These are phyloP conservation scores for Penicillium diatomitis DNA, from an alignment of 495 filamentous ascomycete species.

Conservation along the genomic window DNA sequence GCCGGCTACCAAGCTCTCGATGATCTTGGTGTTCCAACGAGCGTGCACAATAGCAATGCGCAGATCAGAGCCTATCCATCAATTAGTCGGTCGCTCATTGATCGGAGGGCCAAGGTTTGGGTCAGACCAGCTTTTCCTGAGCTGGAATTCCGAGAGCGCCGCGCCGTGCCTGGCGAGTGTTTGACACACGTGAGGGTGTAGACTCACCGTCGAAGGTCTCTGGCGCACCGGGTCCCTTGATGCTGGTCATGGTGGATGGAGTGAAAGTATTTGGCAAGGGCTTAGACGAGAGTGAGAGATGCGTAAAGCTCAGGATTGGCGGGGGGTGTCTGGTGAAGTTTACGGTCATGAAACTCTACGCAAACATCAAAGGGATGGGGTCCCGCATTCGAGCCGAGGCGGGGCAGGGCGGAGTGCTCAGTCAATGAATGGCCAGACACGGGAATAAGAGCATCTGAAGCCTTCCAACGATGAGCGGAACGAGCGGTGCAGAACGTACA, in stretches of 20 bases:
- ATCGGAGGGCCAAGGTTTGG: too few species aligned
- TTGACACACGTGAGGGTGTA: background rate
- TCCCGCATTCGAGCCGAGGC: conserved; percentile 3
- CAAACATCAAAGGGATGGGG: conserved; percentile 9
- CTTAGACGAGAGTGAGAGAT: background rate
- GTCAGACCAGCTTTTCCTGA: too few species aligned
- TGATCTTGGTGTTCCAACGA: conserved; percentile 78
- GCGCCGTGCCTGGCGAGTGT: background rate
- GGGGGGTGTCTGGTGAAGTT: background rate
- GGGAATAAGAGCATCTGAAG: conserved; percentile 1
- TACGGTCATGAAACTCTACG: background rate
- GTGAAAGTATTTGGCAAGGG: background rate
- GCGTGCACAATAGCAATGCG: conserved; percentile 93
- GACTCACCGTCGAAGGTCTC: conserved; percentile 40
- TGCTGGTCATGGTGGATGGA: conserved; percentile 24
- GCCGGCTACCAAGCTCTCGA: conserved; percentile 71
- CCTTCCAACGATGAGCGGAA: background rate
- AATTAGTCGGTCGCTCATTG: background rate
- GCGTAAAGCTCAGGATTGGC: background rate
- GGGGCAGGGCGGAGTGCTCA: conserved; percentile 22
- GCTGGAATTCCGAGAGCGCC: background rate
- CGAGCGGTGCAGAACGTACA: background rate
- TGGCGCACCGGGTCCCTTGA: conserved; percentile 54
- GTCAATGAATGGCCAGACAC: conserved; percentile 6
- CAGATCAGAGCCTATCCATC: conserved; percentile 57